These are phyloP conservation scores for Earliella scabrosa DNA, from an alignment of 1,284 basidiomycete genomes.

Conservation along the genomic window DNA sequence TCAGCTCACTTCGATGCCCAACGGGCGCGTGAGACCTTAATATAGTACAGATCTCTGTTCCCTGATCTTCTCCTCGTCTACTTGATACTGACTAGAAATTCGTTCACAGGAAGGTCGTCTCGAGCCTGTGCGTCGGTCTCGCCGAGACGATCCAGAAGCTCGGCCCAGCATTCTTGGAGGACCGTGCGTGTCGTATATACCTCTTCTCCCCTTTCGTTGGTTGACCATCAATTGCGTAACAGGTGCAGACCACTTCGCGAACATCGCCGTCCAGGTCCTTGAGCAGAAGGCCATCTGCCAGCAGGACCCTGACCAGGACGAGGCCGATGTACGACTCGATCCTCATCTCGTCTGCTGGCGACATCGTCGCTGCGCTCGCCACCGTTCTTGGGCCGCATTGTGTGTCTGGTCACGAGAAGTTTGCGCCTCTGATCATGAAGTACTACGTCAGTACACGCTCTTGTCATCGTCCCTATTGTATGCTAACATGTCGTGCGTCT, in stretches of 20 bases:
- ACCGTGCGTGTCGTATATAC: constrained; percentile 62
- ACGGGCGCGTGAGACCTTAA: constrained; percentile 62
- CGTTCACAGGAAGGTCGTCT: constrained; percentile 79
- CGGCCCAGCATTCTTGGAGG: constrained; percentile 84
- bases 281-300: constrained; percentile 96
- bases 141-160: constrained; percentile 92
- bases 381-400: constrained; percentile 88
- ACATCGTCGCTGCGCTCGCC: constrained; percentile 92
- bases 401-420: constrained; percentile 80
- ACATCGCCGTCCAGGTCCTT: constrained; percentile 82
- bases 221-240: no score
- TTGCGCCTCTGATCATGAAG: constrained; percentile 90
- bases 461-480: background rate
- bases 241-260: constrained; percentile 85
- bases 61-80: constrained; percentile 37
- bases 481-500: background rate
- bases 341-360: constrained; percentile 92
- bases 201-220: no score
- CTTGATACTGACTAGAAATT: constrained; percentile 26
- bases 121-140: constrained; percentile 84
- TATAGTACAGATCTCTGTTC: constrained; percentile 31
- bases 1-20: constrained; percentile 87
- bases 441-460: constrained; percentile 77
- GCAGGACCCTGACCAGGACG: constrained; percentile 94
- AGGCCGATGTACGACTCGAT: constrained; percentile 92